A percentile compares a stretch with the other conserved stretches of the same genome.
phyloP scores from a whole-genome alignment of 148 eudicot genomes.

The Cornus suecica region DNA sequence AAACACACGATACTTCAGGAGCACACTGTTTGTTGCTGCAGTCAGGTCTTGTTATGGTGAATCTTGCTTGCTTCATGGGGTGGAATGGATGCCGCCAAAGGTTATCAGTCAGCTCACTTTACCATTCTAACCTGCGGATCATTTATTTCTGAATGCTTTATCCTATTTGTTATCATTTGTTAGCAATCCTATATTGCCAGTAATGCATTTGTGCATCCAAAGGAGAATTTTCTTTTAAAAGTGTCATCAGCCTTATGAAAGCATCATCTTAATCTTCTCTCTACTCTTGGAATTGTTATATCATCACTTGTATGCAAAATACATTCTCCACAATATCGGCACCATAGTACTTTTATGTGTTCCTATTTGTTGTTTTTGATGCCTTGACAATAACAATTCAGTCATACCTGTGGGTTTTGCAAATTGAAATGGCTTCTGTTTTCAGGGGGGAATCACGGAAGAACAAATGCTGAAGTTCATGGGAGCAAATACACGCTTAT shows the following conservation, averaged over 20 bases:
- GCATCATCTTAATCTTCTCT: background rate
- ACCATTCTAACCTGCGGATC: slow-evolving; percentile 4
- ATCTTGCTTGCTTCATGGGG: slow-evolving; percentile 95
- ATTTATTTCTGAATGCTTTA: background rate
- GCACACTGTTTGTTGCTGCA: slow-evolving; percentile 96
- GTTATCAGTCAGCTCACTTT: slow-evolving; percentile 28
- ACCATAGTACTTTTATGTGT: background rate
- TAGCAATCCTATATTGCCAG: background rate
- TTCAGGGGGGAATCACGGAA: slow-evolving; percentile 91
- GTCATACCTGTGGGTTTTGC: slow-evolving; percentile 2
- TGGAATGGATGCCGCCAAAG: slow-evolving; percentile 99
- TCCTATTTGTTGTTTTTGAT: background rate
- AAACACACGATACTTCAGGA: slow-evolving; percentile 93
- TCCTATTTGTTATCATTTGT: background rate
- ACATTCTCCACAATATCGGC: background rate
- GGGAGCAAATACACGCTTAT: slow-evolving; percentile 81
- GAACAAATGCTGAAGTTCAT: slow-evolving; percentile 94
- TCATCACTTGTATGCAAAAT: background rate
- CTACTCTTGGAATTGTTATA: background rate
- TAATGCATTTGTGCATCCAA: slow-evolving; percentile 3
- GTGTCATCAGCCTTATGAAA: background rate
- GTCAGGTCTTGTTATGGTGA: slow-evolving; percentile 94
- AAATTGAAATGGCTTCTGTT: background rate
- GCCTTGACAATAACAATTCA: background rate
- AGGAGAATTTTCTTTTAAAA: background rate